Evolutionary conservation across 768 basidiomycete genomes (phyloP).

Genomic region (Collybiopsis luxurians): DNA sequence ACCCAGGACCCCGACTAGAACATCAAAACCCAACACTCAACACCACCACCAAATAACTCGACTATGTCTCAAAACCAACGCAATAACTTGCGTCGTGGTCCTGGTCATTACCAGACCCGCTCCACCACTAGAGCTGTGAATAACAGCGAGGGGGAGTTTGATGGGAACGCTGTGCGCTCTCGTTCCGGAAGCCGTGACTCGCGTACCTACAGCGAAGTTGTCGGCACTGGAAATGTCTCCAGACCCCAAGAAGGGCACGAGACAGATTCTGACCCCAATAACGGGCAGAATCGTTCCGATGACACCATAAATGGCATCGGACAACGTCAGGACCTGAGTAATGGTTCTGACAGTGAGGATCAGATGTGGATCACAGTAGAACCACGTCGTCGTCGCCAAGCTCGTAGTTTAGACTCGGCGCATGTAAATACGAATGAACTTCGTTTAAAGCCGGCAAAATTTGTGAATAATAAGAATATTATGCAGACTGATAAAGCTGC

Average conservation of each 20-base stretch:
- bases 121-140: neutral
- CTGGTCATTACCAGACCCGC: neutral
- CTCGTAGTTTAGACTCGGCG: neutral
- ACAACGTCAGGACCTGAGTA: neutral
- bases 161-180: neutral
- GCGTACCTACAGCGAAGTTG: neutral
- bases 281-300: too few relatives aligned
- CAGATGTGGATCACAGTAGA: neutral
- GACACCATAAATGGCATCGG: too few relatives aligned
- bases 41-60: neutral
- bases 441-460: neutral
- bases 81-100: neutral
- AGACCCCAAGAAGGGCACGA: neutral
- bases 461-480: too few relatives aligned
- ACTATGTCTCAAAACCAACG: neutral
- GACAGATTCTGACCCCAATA: too few relatives aligned
- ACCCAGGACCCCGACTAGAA: neutral
- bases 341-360: neutral
- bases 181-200: neutral
- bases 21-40: too few relatives aligned
- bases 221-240: too few relatives aligned
- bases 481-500: neutral
- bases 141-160: neutral
- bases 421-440: neutral
- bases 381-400: neutral